A percentile compares a stretch with the other conserved stretches of the same genome.
Conservation (phyloP, 2,329 filamentous ascomycete species). For the Daldinia sp. region DNA sequence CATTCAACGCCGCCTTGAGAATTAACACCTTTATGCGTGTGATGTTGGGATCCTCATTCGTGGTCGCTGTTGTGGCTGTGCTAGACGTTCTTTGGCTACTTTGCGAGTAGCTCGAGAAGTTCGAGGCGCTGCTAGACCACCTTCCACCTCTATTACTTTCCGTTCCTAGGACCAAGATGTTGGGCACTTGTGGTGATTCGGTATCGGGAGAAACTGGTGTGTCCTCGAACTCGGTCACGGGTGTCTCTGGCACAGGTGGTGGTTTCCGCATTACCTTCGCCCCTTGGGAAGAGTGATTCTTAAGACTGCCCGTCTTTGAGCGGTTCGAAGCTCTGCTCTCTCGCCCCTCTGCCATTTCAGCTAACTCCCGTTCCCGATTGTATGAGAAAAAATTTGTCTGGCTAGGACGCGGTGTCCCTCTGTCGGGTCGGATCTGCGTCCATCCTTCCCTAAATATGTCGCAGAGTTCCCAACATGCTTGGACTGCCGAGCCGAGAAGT, state of each 20-base stretch:
- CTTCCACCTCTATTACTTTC: conserved; percentile 67
- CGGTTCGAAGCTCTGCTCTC: conserved; percentile 62
- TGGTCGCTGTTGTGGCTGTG: conserved; percentile 74
- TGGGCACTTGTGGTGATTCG: conserved; percentile 77
- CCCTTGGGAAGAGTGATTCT: conserved; percentile 54
- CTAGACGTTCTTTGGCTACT: conserved; percentile 71
- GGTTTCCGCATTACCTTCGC: conserved; percentile 54
- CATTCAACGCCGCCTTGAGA: conserved; percentile 84
- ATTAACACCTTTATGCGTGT: conserved; percentile 80
- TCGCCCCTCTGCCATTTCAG: conserved; percentile 48
- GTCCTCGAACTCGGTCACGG: conserved; percentile 95
- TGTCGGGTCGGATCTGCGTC: conserved; percentile 86
- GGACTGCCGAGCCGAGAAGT: conserved; percentile 83
- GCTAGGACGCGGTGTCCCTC: conserved; percentile 82
- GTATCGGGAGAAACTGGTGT: conserved; percentile 84
- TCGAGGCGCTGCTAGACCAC: conserved; percentile 85
- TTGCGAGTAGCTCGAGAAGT: conserved; percentile 81
- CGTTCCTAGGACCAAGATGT: conserved; percentile 87
- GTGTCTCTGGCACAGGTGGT: conserved; percentile 78
- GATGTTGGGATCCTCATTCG: conserved; percentile 78
- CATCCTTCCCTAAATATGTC: conserved; percentile 93
- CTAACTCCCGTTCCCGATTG: conserved; percentile 56
- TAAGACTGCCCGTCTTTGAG: conserved; percentile 61
- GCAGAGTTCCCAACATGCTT: conserved; percentile 94
- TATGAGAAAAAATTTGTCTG: conserved; percentile 74